Conservation (phyloP, 306 rosid species). For the Sicyos edulis region DNA sequence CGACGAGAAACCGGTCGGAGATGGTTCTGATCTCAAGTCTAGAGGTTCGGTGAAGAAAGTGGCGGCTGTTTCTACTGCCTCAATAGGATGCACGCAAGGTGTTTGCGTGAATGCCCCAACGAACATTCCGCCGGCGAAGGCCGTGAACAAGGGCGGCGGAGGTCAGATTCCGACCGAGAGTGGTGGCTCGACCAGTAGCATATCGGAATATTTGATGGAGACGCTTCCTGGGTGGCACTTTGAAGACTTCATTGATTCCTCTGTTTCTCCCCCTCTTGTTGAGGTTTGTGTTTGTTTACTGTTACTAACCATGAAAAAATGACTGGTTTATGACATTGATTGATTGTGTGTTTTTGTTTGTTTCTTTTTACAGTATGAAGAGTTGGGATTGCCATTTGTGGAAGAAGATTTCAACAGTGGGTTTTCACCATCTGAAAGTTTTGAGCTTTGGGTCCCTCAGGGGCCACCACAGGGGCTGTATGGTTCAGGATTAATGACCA, state of each 20-base stretch:
- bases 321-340: background rate
- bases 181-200: conserved; percentile 38
- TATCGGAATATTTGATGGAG: conserved; percentile 81
- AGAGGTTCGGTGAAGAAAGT: conserved; percentile 20
- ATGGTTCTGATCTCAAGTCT: conserved; percentile 24
- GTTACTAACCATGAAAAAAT: background rate
- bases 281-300: conserved; percentile 40
- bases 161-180: conserved; percentile 18
- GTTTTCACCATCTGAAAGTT: conserved; percentile 30
- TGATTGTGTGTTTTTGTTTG: background rate
- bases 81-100: conserved; percentile 28
- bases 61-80: conserved; percentile 17
- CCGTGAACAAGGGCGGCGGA: conserved; percentile 1
- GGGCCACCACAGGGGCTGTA: conserved; percentile 31
- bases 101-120: conserved; percentile 25
- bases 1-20: conserved; percentile 8
- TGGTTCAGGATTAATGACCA: conserved; percentile 31
- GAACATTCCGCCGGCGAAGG: conserved; percentile 8
- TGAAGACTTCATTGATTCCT: conserved; percentile 74
- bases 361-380: conserved; percentile 37
- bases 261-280: conserved; percentile 36
- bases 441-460: conserved; percentile 79
- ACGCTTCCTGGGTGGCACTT: conserved; percentile 95
- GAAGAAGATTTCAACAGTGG: conserved; percentile 36
- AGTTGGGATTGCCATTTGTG: conserved; percentile 23